These are phyloP conservation scores for Coemansia sp. DNA, from an alignment of 192 early-diverging fungal species.

Conservation along the genomic window DNA sequence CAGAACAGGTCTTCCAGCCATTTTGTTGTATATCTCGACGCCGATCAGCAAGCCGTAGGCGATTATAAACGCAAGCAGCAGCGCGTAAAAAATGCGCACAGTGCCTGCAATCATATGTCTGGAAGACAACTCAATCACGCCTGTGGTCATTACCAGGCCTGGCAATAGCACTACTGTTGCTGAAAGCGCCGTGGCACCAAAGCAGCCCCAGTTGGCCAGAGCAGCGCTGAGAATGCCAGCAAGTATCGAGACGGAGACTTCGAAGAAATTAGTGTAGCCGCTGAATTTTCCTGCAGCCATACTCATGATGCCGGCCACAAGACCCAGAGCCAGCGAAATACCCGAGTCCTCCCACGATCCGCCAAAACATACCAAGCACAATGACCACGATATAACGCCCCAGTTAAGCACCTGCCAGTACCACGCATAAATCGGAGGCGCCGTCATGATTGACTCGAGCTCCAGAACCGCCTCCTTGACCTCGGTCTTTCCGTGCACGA, in stretches of 20 bases:
- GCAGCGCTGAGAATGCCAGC: slow-evolving; percentile 60
- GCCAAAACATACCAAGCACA: slow-evolving; percentile 65
- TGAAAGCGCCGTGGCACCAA: slow-evolving; percentile 60
- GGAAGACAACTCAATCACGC: slow-evolving; percentile 83
- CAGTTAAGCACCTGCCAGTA: slow-evolving; percentile 62
- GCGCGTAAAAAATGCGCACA: slow-evolving; percentile 76
- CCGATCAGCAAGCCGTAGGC: slow-evolving; percentile 71
- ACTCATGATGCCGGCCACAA: slow-evolving; percentile 59
- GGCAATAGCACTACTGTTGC: slow-evolving; percentile 63
- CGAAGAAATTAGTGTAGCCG: slow-evolving; percentile 67
- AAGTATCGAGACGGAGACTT: slow-evolving; percentile 60
- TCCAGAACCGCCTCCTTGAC: slow-evolving; percentile 59
- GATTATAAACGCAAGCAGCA: slow-evolving; percentile 75
- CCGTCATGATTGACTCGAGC: slow-evolving; percentile 58
- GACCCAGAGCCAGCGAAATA: slow-evolving; percentile 51
- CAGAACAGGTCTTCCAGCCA: slow-evolving; percentile 46
- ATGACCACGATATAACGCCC: slow-evolving; percentile 57
- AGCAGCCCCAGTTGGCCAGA: slow-evolving; percentile 59
- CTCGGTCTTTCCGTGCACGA: slow-evolving; percentile 57
- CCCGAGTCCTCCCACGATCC: slow-evolving; percentile 68
- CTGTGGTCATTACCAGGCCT: slow-evolving; percentile 75
- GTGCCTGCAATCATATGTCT: slow-evolving; percentile 89
- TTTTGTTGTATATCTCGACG: slow-evolving; percentile 59
- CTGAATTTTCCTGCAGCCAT: slow-evolving; percentile 60
- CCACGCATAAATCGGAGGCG: slow-evolving; percentile 56